Conservation (phyloP, 2,329 filamentous ascomycete species). For the Monosporascus cannonballus region DNA sequence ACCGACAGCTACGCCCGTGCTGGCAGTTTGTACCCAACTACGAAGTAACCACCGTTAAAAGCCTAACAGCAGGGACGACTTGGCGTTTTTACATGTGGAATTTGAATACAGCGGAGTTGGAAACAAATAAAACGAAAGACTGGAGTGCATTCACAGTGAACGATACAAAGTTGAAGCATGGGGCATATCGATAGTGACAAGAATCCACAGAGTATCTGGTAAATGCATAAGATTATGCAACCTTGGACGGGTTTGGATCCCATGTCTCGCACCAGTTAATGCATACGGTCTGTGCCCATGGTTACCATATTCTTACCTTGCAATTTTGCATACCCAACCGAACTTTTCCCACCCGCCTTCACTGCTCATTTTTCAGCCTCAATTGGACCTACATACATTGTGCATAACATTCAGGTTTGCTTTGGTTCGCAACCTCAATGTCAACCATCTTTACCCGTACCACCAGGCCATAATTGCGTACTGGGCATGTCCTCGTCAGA, state of each 20-base stretch:
- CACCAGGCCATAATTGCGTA: not conserved
- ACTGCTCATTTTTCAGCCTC: not conserved
- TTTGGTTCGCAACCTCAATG: not conserved
- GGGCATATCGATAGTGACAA: not conserved
- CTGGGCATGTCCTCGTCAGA: slow-evolving; percentile 17
- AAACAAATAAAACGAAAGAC: not conserved
- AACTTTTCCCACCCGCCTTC: not conserved
- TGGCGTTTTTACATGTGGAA: no score
- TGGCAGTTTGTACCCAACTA: not conserved
- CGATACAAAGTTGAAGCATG: not conserved
- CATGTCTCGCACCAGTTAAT: not conserved
- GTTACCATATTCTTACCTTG: not conserved
- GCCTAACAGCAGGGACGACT: no score
- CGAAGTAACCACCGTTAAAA: not conserved
- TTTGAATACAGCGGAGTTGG: not conserved
- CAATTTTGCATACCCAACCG: not conserved
- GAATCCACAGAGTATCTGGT: not conserved
- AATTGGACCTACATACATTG: not conserved
- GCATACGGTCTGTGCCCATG: not conserved
- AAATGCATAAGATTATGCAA: not conserved
- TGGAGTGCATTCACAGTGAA: no score
- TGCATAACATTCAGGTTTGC: not conserved
- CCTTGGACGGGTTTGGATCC: not conserved
- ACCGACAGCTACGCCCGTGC: not conserved
- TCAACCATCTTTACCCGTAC: not conserved